Evolutionary conservation across 75 land plant genomes (phyloP), one percentile per base, ranked within the genome.

Genomic region (Larix kaempferi): DNA sequence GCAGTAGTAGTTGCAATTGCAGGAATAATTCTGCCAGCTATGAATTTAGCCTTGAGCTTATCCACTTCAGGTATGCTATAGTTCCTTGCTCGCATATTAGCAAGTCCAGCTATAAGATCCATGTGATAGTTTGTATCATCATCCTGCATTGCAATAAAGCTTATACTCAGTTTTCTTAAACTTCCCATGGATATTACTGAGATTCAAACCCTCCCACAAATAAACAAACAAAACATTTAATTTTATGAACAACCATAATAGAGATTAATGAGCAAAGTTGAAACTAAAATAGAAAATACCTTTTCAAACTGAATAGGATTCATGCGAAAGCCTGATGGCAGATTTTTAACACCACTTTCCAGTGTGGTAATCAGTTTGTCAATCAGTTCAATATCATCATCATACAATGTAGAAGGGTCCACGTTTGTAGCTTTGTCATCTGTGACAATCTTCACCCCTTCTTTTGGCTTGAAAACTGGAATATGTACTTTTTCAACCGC

Each of bases 1-100:
- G 98, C 96, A 6, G 98, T 95, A 15, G 98, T 88, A 33, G 98
- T 95, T 19, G 98, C 98, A 71, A 95, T 93, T 39, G 96, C 98
- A 15, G 98, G 98, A 55, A 95, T 95, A 56, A 95, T 93, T 41
- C 91, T 86, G 1, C 96, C 98, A 5, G 96, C 96, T 74, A 95
- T 95, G 74, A 95, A 91, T 76, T 93, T 95, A 26, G 98, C 98
- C 74, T 91, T 93, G 63, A 95, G 86, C 84, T 93, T 95, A 80
- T 95, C 98, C 19, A 95, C 96, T 78, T 95, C 98, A 41, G 98
- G 96, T 25, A 95, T 91, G 79, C 91, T 76, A 77, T 95, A 95
- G 78, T 95, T 95, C 74, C 98, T 88, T 67, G 98, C 98, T 2
- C 98, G 88, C 95, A 95, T 91, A 75, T 95, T 95, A 17, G 98